Base-by-base conservation (phyloP, 2,329 filamentous ascomycete genomes). In the Aspergillus ibericus region DNA sequence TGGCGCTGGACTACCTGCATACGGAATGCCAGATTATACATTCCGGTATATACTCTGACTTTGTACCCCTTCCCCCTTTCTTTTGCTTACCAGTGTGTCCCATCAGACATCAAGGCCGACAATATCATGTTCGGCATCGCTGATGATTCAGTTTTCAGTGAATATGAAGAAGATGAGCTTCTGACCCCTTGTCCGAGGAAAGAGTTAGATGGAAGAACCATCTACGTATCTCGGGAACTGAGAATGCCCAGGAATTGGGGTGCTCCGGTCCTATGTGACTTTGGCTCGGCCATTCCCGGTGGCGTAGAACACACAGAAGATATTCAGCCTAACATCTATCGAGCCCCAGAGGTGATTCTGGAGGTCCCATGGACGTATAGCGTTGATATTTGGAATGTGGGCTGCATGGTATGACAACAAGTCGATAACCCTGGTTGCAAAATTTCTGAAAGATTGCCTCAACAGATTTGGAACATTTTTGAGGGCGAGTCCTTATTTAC, bases 371-470 rank as follows among this genome's bases (percentile, higher is more conserved):
- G 81, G 82, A 70, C 70, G 0, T 80, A 78, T 53, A 70, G 74
- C 16, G 71, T 81, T 13, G 81, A 85, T 67, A 79, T 85, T 53
- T 85, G 82, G 82, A 82, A 81, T 56, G 72, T 75, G 3, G 81
- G 80, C 7, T 80, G 77, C 55, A 77, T 83, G 81, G 80, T 82
- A 71, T 70, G 75, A 15, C 1, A 40, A 48, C 35, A 16, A 46
- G 52, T 27, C 27, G 42, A 61, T 58, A 35, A 56, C 4, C n/a
- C 4, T 6, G 12, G n/a, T 18, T 6, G 1, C 8, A 59, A 59
- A 53, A 49, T 40, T 58, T 5, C 46, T 59, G 56, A 60, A 53
- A 32, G n/a, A 15, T 1, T n/a, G n/a, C n/a, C n/a, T n/a, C n/a
- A n/a, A 55, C 54, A 81, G 80, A 76, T 81, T 27, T 84, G 80